phyloP scores from a whole-genome alignment of 1,139 yeast species.

The Sugiyamaella grinbergsii region DNA sequence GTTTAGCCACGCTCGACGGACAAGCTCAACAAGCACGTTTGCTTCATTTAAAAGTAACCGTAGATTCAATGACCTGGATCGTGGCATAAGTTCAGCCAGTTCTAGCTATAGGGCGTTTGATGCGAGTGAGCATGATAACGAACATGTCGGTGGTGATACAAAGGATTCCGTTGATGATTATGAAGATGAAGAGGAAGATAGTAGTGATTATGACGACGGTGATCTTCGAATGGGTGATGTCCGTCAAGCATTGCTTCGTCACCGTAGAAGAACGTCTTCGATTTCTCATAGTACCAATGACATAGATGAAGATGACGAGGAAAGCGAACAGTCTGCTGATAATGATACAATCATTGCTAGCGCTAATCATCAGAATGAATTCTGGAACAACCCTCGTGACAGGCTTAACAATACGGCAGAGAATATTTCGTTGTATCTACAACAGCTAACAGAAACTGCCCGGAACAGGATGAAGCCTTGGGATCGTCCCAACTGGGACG shows the following conservation, averaged over 20 bases:
- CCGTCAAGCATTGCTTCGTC: constrained; percentile 16
- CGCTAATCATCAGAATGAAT: constrained; percentile 29
- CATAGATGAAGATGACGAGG: background rate
- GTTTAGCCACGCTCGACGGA: constrained; percentile 28
- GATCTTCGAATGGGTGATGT: constrained; percentile 24
- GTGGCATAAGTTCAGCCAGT: constrained; percentile 4
- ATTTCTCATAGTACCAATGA: background rate
- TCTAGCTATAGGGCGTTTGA: background rate
- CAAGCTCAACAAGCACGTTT: constrained; percentile 30
- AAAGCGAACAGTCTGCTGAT: background rate
- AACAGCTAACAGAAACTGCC: constrained; percentile 33
- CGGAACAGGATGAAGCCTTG: constrained; percentile 31
- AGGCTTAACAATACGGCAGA: constrained; percentile 29
- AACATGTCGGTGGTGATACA: background rate
- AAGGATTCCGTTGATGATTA: constrained; percentile 4
- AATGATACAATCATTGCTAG: constrained; percentile 40
- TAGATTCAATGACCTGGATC: background rate
- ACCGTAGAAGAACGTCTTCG: constrained; percentile 7
- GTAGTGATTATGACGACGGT: constrained; percentile 21
- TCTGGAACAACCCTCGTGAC: constrained; percentile 17
- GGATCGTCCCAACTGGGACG: constrained; percentile 36
- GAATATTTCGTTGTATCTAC: constrained; percentile 31
- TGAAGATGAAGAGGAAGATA: constrained; percentile 17
- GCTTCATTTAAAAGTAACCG: constrained; percentile 24
- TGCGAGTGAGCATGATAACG: constrained; percentile 14